Conservation (phyloP, 257 asterid species). For the Gentiana dahurica region DNA sequence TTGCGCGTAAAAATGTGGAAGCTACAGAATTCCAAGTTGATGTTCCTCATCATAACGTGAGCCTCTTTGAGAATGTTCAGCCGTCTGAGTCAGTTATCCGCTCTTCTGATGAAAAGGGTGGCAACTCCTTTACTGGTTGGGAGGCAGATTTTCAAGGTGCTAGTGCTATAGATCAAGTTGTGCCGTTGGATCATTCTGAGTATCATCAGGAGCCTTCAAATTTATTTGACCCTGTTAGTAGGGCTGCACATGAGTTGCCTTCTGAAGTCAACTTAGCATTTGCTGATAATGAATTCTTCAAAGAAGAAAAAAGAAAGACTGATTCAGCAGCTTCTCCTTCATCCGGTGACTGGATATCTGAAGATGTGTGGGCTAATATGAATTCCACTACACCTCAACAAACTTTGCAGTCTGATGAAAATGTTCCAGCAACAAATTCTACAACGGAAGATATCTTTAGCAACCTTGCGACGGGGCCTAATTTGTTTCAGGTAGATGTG, state of each 20-base stretch:
- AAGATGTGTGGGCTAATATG: conserved; percentile 39
- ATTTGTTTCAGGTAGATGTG: conserved; percentile 43
- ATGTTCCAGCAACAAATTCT: conserved; percentile 22
- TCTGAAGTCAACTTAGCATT: conserved; percentile 60
- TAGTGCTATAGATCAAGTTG: conserved; percentile 28
- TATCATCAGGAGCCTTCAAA: conserved; percentile 12
- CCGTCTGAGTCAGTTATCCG: conserved; percentile 30
- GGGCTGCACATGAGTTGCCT: conserved; percentile 39
- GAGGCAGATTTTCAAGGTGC: conserved; percentile 71
- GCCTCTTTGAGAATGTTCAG: conserved; percentile 40
- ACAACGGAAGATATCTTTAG: conserved; percentile 11
- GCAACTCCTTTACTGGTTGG: conserved; percentile 54
- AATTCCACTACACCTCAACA: conserved; percentile 21
- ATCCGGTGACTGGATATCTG: conserved; percentile 38
- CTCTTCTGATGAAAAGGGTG: conserved; percentile 19
- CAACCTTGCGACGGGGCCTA: conserved; percentile 26
- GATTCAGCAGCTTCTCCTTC: conserved; percentile 32
- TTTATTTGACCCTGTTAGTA: conserved; percentile 14
- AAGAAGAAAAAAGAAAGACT: conserved; percentile 22
- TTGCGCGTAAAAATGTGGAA: conserved; percentile 14
- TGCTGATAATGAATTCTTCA: conserved; percentile 26
- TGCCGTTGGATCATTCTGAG: conserved; percentile 22
- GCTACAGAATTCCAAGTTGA: conserved; percentile 21
- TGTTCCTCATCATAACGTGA: conserved; percentile 28
- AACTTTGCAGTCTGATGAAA: conserved; percentile 26